Evolutionary conservation across 1,284 basidiomycete genomes (phyloP), one percentile per base, ranked within the genome.

Genomic region (Ustilago esculenta): DNA sequence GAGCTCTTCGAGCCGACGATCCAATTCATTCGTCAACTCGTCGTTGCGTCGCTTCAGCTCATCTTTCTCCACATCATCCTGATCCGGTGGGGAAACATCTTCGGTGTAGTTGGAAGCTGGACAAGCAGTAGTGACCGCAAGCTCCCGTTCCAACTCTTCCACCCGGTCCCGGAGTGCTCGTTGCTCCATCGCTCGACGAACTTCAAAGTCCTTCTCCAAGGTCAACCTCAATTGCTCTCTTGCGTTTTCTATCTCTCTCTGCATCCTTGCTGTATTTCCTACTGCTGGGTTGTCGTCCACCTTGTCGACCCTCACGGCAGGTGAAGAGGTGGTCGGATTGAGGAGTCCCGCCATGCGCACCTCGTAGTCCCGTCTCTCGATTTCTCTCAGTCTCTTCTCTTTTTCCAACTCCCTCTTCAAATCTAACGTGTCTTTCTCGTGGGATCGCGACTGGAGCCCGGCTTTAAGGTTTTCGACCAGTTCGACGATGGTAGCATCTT

Each of bases 131-230:
- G 51, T 12, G 1, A 17, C 14, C 6, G 49, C 47, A 12, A 56
- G 48, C 29, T 55, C n/a, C 17, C 9, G 23, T 39, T 69, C 59
- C 11, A 64, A 24, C 20, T 49, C 30, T 2, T 45, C 29, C 10
- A 67, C 23, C 14, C 40, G 27, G 1, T 23, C 17, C 17, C 24
- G 35, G 4, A 67, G 40, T 2, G 51, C 37, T 12, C 51, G 47
- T 20, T 59, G 48, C 43, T 69, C 59, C 27, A 70, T 56, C 1
- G 39, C 20, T 1, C 34, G 44, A 7, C 68, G 57, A 29, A 71
- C 23, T 3, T 47, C 57, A 42, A 66, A 71, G 35, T 71, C 67
- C 21, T 65, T 70, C 18, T 70, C 60, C 21, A 59, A 12, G 2
- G 60, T 57, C 24, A 25, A 7, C 0, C 68, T 41, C 7, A 60